Evolutionary conservation across 129 eudicot genomes (phyloP).

Genomic region (Chrysanthemum lavandulifolium): DNA sequence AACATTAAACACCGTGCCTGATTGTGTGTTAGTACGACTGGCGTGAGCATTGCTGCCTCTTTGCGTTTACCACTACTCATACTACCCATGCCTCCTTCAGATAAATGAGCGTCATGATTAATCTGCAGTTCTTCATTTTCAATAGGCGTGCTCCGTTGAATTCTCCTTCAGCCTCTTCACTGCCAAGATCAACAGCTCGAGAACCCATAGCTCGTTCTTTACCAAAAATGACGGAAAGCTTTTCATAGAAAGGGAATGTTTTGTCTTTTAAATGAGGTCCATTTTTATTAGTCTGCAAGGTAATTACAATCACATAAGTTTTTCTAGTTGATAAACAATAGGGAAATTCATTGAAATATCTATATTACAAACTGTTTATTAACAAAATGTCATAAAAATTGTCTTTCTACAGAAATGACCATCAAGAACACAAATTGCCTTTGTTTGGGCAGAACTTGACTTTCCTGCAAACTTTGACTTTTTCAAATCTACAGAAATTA

Average conservation of each 20-base stretch:
- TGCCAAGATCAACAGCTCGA: constrained; percentile 3
- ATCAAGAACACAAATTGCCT: too few relatives aligned
- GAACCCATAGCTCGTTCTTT: not conserved
- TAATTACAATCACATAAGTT: not conserved
- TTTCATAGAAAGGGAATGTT: constrained; percentile 6
- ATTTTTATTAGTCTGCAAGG: constrained; percentile 9
- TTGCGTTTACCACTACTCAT: not conserved
- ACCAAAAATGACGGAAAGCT: not conserved
- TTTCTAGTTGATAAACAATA: not conserved
- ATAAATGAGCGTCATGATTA: not conserved
- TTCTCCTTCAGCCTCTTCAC: not conserved
- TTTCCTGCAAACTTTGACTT: too few relatives aligned
- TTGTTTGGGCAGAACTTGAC: too few relatives aligned
- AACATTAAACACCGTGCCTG: not conserved
- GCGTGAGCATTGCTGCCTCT: not conserved
- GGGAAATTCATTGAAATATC: too few relatives aligned
- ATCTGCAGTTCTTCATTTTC: not conserved
- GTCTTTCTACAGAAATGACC: too few relatives aligned
- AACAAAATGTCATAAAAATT: too few relatives aligned
- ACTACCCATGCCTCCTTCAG: constrained; percentile 6
- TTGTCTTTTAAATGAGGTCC: constrained; percentile 6
- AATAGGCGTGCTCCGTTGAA: not conserved
- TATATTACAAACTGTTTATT: too few relatives aligned
- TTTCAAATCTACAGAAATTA: too few relatives aligned
- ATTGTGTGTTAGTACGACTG: not conserved